A percentile compares a stretch with the other conserved stretches of the same genome.
Evolutionary conservation across 176 grass and related monocot species (phyloP).

Genomic region (Ananas comosus): DNA sequence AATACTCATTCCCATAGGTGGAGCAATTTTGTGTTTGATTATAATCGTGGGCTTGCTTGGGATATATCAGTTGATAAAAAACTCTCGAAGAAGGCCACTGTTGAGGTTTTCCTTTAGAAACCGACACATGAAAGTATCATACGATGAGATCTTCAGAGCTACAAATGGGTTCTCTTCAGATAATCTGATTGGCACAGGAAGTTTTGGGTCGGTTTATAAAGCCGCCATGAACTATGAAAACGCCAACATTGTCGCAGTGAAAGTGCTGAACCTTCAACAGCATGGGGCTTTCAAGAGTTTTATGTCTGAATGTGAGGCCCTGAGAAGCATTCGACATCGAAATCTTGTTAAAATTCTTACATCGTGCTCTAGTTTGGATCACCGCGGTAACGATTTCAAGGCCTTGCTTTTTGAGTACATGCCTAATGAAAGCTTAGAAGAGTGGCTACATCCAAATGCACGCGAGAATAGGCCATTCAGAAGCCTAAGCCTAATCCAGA

Average conservation of each 20-base stretch:
- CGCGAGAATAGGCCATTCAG: not conserved
- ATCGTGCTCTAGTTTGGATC: conserved; percentile 2
- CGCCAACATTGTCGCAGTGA: not conserved
- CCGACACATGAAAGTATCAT: not conserved
- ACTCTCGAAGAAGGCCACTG: not conserved
- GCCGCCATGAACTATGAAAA: too few relatives aligned
- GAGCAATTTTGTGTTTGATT: not conserved
- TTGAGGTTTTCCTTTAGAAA: not conserved
- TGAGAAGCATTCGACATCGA: not conserved
- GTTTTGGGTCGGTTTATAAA: not conserved
- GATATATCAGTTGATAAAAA: not conserved
- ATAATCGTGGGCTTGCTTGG: not conserved
- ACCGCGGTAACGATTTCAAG: conserved; percentile 14
- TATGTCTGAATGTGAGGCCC: not conserved
- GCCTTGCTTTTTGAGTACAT: conserved; percentile 36
- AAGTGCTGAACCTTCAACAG: not conserved
- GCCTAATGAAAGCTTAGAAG: conserved; percentile 6
- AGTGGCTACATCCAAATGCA: conserved; percentile 2
- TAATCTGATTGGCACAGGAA: not conserved
- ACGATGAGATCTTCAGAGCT: not conserved
- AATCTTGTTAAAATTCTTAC: not conserved
- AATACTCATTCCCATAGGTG: not conserved
- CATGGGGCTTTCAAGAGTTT: not conserved
- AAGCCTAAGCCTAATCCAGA: conserved; percentile 23
- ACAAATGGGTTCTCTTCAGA: not conserved